A percentile compares a stretch with the other conserved stretches of the same genome.
These are phyloP conservation scores for Panicum miliaceum DNA, from an alignment of 176 grass and related monocot genomes.

Conservation along the genomic window DNA sequence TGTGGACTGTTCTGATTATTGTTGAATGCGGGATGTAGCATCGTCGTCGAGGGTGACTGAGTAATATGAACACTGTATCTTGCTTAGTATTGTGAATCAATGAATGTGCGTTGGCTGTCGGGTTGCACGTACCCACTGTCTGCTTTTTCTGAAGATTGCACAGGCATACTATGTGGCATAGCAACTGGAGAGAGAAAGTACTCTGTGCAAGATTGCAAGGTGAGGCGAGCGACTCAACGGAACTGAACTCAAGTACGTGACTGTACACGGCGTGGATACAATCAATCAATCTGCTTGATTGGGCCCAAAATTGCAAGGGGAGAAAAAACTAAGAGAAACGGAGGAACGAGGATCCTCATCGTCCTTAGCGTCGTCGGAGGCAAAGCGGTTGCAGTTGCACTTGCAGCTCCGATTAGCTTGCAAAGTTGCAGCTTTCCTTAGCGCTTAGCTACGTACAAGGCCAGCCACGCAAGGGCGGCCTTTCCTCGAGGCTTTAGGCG, in stretches of 20 bases:
- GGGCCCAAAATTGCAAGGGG: neutral
- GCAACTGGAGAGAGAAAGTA: no score
- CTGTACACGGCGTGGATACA: neutral
- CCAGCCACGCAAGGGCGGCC: no score
- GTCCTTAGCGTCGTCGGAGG: neutral
- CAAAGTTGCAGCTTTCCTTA: no score
- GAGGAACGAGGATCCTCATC: no score
- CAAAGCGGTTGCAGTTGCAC: neutral
- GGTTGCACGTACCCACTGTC: neutral
- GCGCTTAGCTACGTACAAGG: neutral
- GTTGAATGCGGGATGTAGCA: constrained; percentile 8
- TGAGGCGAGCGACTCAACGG: neutral
- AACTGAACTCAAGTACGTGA: neutral
- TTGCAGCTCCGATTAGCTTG: neutral
- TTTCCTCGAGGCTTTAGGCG: no score
- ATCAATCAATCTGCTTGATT: neutral
- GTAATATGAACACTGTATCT: neutral
- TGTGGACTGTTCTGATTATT: constrained; percentile 4
- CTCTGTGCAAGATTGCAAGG: neutral
- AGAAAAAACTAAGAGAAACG: neutral
- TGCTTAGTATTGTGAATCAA: neutral
- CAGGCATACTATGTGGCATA: no score
- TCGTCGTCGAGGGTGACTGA: neutral
- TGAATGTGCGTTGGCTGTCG: neutral
- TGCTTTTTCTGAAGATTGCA: neutral